A percentile compares a stretch with the other conserved stretches of the same genome.
Evolutionary conservation across 768 basidiomycete genomes (phyloP).

Genomic region (Exsudoporus frostii): DNA sequence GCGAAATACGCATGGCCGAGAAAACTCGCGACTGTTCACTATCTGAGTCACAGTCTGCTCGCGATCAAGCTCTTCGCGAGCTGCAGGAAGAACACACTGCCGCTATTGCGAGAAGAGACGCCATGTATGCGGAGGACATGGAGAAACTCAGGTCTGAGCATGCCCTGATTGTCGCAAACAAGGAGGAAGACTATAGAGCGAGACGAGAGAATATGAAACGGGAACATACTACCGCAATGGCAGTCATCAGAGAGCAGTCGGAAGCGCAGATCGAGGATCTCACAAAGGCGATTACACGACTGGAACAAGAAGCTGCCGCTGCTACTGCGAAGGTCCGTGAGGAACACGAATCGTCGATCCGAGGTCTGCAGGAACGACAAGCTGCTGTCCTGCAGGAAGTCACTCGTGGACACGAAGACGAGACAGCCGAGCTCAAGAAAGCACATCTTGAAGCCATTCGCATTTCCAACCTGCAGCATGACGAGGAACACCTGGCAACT

Average conservation of each 20-base stretch:
- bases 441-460: slow-evolving; percentile 44
- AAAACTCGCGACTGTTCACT: slow-evolving; percentile 72
- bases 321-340: slow-evolving; percentile 38
- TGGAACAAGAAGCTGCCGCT: slow-evolving; percentile 43
- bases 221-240: slow-evolving; percentile 35
- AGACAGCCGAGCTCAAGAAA: slow-evolving; percentile 46
- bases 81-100: slow-evolving; percentile 73
- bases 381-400: slow-evolving; percentile 51
- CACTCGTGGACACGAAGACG: slow-evolving; percentile 54
- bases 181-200: slow-evolving; percentile 56
- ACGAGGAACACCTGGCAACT: slow-evolving; percentile 36
- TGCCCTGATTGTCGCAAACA: slow-evolving; percentile 45
- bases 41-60: slow-evolving; percentile 70
- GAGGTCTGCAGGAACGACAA: slow-evolving; percentile 53
- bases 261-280: slow-evolving; percentile 55
- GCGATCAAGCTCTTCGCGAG: slow-evolving; percentile 55
- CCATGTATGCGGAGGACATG: slow-evolving; percentile 59
- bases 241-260: slow-evolving; percentile 31
- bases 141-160: slow-evolving; percentile 68
- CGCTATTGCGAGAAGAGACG: slow-evolving; percentile 64
- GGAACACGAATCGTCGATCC: slow-evolving; percentile 49
- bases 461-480: slow-evolving; percentile 27
- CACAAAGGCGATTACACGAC: slow-evolving; percentile 52
- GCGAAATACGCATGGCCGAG: slow-evolving; percentile 69
- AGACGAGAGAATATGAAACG: slow-evolving; percentile 31